Base-by-base conservation (phyloP, 23 red algal genomes). In the Cyanidium caldarium region DNA sequence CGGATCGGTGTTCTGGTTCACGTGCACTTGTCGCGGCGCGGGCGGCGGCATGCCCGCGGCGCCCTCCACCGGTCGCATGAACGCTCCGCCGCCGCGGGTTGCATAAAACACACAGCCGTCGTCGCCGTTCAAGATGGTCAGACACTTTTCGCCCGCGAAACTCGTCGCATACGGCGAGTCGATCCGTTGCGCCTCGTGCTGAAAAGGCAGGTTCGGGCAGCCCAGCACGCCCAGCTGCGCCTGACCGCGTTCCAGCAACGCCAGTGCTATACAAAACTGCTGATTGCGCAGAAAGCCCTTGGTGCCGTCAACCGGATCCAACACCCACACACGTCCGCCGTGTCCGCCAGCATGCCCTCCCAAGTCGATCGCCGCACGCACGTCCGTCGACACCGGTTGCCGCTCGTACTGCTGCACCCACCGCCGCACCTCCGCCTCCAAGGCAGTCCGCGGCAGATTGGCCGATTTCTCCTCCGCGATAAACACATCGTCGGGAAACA, bases 291-390 rank as follows among this genome's bases (percentile, higher is more conserved):
- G 66, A 75, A 88, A 98, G 7, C 92, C 92, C 5, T 75, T 85
- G 0, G 92, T 98, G 35, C 92, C 92, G 66, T 98, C 92, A 46
- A 98, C 85, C 15, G 92, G 92, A 67, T 98, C 92, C 23, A 88
- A 42, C 20, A 98, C 77, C 92, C 92, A 98, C 28, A 84, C 88
- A n/a, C 81, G 44, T 1, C 69, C 70, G 26, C 70, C 70, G 45
- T 77, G 61, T 17, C 84, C 84, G 39, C 78, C 72, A 21, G 7
- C 78, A 0, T 68, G 38, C n/a, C 19, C 69, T 15, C 79, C 81
- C 30, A 74, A 45, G 34, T 77, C 79, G 38, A 93, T 81, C n/a
- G 77, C 44, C 29, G 38, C 40, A 36, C 81, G 77, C 28, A 93
- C 73, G 34, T 73, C 58, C 20, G 38, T 26, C n/a, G 46, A 57